phyloP scores from a whole-genome alignment of 495 filamentous ascomycete genomes.

The Penicillium dipodomyicola region DNA sequence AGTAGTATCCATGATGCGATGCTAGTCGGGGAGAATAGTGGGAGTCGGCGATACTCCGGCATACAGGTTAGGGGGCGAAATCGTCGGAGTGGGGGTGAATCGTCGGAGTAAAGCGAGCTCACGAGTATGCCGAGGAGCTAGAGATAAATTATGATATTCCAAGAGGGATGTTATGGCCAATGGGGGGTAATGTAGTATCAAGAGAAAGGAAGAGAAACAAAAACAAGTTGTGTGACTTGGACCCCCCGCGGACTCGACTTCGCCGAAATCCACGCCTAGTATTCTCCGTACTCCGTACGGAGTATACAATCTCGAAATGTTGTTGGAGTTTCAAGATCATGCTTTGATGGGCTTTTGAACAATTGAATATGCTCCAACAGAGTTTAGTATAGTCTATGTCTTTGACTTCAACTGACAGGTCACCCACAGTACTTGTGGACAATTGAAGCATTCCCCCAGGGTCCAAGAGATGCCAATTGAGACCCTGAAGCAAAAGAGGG shows the following conservation, averaged over 20 bases:
- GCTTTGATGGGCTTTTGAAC: neutral
- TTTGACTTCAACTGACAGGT: neutral
- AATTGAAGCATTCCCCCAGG: neutral
- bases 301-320: neutral
- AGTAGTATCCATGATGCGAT: conserved; percentile 33
- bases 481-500: neutral
- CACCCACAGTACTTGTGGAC: neutral
- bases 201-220: neutral
- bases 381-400: neutral
- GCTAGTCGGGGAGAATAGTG: conserved; percentile 24
- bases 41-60: conserved; percentile 37
- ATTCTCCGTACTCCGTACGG: no score
- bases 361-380: neutral
- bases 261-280: neutral
- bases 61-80: conserved; percentile 22
- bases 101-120: neutral
- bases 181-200: neutral
- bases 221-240: conserved; percentile 1
- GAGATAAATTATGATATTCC: neutral
- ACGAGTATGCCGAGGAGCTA: neutral
- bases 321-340: neutral
- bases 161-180: neutral
- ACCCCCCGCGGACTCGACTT: conserved; percentile 11
- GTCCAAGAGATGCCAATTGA: neutral
- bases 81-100: conserved; percentile 15